A percentile compares a stretch with the other conserved stretches of the same genome.
These are phyloP conservation scores for Candida insectalens DNA, from an alignment of 805 yeast genomes.

Conservation along the genomic window DNA sequence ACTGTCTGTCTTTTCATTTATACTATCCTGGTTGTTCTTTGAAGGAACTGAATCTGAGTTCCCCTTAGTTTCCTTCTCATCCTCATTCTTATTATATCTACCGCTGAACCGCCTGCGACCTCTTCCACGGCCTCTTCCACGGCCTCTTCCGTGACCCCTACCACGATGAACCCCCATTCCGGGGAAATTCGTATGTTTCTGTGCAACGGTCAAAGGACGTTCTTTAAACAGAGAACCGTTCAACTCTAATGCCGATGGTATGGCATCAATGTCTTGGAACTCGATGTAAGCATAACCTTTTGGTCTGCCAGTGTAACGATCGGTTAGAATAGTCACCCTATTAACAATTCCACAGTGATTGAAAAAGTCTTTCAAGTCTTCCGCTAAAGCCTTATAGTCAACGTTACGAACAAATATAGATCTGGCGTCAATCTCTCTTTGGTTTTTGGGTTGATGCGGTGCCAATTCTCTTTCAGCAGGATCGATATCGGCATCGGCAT, in stretches of 20 bases:
- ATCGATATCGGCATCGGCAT: too few relatives aligned
- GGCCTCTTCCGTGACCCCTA: constrained; percentile 2
- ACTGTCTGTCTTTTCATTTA: too few relatives aligned
- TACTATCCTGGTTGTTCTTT: too few relatives aligned
- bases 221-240: constrained; percentile 60
- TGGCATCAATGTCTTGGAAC: constrained; percentile 54
- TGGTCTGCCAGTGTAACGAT: constrained; percentile 67
- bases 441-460: constrained; percentile 24
- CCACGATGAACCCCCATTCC: constrained; percentile 13
- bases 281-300: constrained; percentile 84
- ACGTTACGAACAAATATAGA: constrained; percentile 80
- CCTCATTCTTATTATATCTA: too few relatives aligned
- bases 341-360: constrained; percentile 61
- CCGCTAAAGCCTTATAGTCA: constrained; percentile 66
- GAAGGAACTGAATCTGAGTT: too few relatives aligned
- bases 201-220: constrained; percentile 56
- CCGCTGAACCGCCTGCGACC: too few relatives aligned
- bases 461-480: constrained; percentile 11
- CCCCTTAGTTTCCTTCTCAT: too few relatives aligned
- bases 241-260: constrained; percentile 52
- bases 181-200: constrained; percentile 75
- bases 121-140: constrained; percentile 8
- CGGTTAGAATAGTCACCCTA: constrained; percentile 67
- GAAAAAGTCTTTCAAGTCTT: constrained; percentile 68
- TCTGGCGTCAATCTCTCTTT: constrained; percentile 58